Evolutionary conservation across 768 basidiomycete species (phyloP), one percentile per base, ranked within the genome.

Genomic region (Suillus brevipes): DNA sequence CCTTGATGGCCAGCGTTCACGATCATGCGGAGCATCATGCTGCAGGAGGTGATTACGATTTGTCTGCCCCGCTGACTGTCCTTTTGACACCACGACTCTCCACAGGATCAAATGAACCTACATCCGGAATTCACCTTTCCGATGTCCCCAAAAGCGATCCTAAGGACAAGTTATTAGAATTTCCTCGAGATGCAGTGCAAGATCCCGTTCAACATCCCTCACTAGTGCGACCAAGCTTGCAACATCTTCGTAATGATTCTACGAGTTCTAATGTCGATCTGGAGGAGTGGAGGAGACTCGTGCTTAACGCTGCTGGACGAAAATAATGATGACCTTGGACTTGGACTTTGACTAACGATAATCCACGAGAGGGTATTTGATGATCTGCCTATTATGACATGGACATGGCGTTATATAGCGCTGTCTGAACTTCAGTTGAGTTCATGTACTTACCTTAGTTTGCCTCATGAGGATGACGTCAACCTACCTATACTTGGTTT

Each of bases 261-360:
- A 36, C 50, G 4, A 45, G 1, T 31, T 66, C 67, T 23, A 67
- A 23, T 52, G 57, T 68, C n/a, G 60, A 68, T 57, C 58, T 65
- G 57, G 40, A 68, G 18, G 66, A 63, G 56, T 68, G 68, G 68
- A 64, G 56, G 52, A 68, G 42, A 43, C 68, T 67, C 40, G 68
- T 68, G 25, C 38, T 68, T 45, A 60, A 14, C 40, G 68, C 68
- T 40, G 68, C 68, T 25, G 68, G 68, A 31, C 58, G 58, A 38
- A 5, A 42, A 28, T 12, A 20, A 42, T 42, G 25, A 59, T 31
- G 40, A 42, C 13, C 6, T 42, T 42, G 38, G 25, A 42, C 25
- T 42, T 40, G 37, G 37, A 57, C 10, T 42, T 42, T 42, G 6
- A 40, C 58, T 31, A 42, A n/a, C 34, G 6, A 6, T 34, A 13